A percentile compares a stretch with the other conserved stretches of the same genome.
These are phyloP conservation scores for Neckera pumila DNA, from an alignment of 225 moss, liverwort and hornwort species.

Conservation along the genomic window DNA sequence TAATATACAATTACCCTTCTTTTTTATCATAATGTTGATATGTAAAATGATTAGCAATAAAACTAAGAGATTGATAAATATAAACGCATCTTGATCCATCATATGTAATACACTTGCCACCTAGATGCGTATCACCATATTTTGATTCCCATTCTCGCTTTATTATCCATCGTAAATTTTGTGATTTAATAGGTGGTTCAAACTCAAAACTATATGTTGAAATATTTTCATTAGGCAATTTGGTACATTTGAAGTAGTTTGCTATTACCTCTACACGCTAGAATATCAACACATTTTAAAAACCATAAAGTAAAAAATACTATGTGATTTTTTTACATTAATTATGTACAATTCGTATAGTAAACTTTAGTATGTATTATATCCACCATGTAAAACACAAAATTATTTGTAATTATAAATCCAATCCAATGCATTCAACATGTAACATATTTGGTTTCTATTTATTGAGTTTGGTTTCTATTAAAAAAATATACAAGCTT, in stretches of 20 bases:
- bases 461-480: not conserved
- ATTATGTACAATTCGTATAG: not conserved
- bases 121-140: not conserved
- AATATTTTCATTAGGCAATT: not conserved
- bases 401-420: not conserved
- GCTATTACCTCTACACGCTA: not conserved
- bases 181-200: not conserved
- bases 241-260: not conserved
- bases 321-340: no score
- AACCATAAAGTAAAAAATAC: not conserved
- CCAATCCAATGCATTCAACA: not conserved
- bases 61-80: not conserved
- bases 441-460: no score
- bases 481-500: not conserved
- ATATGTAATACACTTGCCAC: not conserved
- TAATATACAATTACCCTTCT: not conserved
- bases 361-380: not conserved
- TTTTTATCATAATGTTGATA: not conserved
- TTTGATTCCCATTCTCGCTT: slow-evolving; percentile 1
- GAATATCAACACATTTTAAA: not conserved
- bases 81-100: not conserved
- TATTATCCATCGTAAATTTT: not conserved
- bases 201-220: not conserved
- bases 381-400: no score
- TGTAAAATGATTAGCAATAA: not conserved